Evolutionary conservation across 192 early-diverging fungal genomes (phyloP).

Genomic region (Rhizophagus sp.): DNA sequence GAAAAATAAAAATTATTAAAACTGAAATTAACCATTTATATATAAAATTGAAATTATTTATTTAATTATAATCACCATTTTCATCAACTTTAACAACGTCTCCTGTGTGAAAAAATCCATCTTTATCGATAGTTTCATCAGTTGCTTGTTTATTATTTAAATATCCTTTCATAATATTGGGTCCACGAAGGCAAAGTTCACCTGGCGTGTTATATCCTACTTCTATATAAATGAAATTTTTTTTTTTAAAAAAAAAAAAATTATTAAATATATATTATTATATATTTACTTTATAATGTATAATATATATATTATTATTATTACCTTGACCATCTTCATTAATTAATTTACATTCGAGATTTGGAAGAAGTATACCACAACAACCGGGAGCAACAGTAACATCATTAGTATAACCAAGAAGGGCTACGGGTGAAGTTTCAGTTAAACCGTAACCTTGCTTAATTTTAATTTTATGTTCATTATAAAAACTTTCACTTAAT

Average conservation of each 20-base stretch:
- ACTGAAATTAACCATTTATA: too few species aligned
- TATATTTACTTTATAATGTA: too few species aligned
- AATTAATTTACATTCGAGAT: constrained; percentile 72
- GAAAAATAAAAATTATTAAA: background rate
- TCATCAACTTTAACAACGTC: constrained; percentile 75
- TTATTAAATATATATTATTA: too few species aligned
- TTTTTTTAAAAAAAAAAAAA: background rate
- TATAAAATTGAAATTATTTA: background rate
- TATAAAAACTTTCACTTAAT: constrained; percentile 41
- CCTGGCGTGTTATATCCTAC: constrained; percentile 60
- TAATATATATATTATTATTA: too few species aligned
- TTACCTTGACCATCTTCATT: constrained; percentile 63
- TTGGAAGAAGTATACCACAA: constrained; percentile 73
- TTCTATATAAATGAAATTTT: too few species aligned
- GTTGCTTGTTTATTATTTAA: constrained; percentile 79
- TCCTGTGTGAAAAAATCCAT: constrained; percentile 82
- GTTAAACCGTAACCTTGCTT: constrained; percentile 68
- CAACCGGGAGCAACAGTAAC: constrained; percentile 47
- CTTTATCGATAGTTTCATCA: constrained; percentile 63
- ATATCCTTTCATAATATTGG: constrained; percentile 87
- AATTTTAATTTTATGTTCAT: constrained; percentile 39
- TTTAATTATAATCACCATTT: constrained; percentile 47
- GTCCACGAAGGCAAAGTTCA: constrained; percentile 85
- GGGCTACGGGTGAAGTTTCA: constrained; percentile 61
- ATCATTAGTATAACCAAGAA: constrained; percentile 37